Base-by-base conservation (phyloP, 208 protist species). In the Crithidia expoeki region DNA sequence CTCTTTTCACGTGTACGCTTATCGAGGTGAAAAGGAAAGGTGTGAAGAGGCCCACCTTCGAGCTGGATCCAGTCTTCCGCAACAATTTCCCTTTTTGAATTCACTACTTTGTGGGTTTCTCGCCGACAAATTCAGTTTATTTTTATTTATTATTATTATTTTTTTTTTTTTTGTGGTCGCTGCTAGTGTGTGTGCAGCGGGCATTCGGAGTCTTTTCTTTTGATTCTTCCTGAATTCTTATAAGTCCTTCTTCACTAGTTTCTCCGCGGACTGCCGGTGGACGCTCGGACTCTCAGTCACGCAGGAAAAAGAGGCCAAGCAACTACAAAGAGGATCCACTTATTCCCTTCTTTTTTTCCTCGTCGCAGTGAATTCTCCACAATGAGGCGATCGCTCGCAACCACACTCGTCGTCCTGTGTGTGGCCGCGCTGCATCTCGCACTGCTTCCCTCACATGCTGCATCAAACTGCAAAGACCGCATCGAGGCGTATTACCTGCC, bases 401-500 rank as follows among this genome's bases (percentile, higher is more conserved):
- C 23, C 7, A 21, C 38, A 4, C 40, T 75, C 5, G 44, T 23
- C 7, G 32, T 64, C 19, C 33, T 36, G 0, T 44, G 55, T 34
- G 32, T 65, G 49, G 55, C 47, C 55, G 33, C 65, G 42, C n/a
- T 63, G 17, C 2, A n/a, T 55, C 23, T 65, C 28, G 44, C 40
- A 19, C 42, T 60, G 19, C 32, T 59, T 28, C 27, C 19, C n/a
- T 52, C 51, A 23, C 23, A 47, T 38, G 56, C 64, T 9, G 42
- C 76, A 4, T 69, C 68, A 4, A 63, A 73, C 50, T 84, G 79
- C 65, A 63, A 64, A 25, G 64, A 57, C 28, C 6, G 25, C 23
- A 34, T 28, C 0, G 82, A 92, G 64, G 82, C 60, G 25, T 92
- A 86, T 73, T 76, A 75, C 56, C 25, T 82, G 11, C 49, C 74